These are phyloP conservation scores for Tulasnella sp. DNA, from an alignment of 768 basidiomycete genomes.

Conservation along the genomic window DNA sequence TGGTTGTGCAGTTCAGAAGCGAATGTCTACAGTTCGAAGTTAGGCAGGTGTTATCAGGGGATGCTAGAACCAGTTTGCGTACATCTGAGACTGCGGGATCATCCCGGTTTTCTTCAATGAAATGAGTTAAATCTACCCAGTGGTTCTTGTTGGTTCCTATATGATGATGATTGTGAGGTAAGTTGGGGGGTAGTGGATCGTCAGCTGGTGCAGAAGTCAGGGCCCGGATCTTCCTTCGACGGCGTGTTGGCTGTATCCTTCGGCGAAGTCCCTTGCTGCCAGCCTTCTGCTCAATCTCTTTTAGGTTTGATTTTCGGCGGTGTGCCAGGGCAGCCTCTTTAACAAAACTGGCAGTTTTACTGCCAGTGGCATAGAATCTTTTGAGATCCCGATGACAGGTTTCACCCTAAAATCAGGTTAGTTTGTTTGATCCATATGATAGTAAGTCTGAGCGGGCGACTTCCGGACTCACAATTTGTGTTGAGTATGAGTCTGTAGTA, in stretches of 20 bases:
- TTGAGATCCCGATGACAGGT: constrained; percentile 6
- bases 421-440: constrained; percentile 12
- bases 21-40: too few relatives aligned
- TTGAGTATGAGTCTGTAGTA: constrained; percentile 30
- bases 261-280: too few relatives aligned
- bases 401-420: neutral
- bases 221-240: too few relatives aligned
- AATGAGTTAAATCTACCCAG: neutral
- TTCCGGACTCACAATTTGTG: constrained; percentile 25
- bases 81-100: neutral
- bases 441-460: neutral
- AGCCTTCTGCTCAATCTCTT: too few relatives aligned
- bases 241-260: too few relatives aligned
- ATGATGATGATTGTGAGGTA: too few relatives aligned
- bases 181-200: too few relatives aligned
- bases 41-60: too few relatives aligned
- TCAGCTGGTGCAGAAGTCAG: too few relatives aligned
- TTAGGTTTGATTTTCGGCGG: too few relatives aligned
- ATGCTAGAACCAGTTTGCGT: too few relatives aligned
- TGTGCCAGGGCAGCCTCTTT: neutral
- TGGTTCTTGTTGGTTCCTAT: neutral
- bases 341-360: constrained; percentile 1
- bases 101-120: neutral
- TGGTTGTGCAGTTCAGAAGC: too few relatives aligned
- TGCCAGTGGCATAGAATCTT: neutral